Evolutionary conservation across 2,329 filamentous ascomycete species (phyloP).

Genomic region (Colletotrichum paranaense): DNA sequence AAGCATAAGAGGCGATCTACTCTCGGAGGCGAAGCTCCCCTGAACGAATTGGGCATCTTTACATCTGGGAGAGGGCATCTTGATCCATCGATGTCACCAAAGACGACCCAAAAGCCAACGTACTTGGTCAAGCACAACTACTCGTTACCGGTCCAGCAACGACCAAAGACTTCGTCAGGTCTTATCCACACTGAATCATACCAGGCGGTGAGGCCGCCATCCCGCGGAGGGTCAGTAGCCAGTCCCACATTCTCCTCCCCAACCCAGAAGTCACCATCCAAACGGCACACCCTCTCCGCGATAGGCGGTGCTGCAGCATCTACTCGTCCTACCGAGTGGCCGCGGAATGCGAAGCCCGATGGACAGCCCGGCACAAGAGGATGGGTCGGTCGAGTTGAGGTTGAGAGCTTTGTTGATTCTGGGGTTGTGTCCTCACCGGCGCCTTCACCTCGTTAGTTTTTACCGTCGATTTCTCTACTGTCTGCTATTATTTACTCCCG

Average conservation of each 20-base stretch:
- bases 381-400: conserved; percentile 33
- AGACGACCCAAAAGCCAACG: conserved; percentile 38
- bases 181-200: conserved; percentile 14
- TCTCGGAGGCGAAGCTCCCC: background rate
- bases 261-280: conserved; percentile 30
- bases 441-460: conserved; percentile 43
- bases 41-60: conserved; percentile 24
- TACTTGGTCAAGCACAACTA: conserved; percentile 38
- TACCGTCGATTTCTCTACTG: conserved; percentile 31
- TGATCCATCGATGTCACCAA: conserved; percentile 22
- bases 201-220: conserved; percentile 31
- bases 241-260: conserved; percentile 33
- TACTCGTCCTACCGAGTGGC: conserved; percentile 16
- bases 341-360: conserved; percentile 1
- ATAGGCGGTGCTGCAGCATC: background rate
- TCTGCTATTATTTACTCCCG: background rate
- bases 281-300: conserved; percentile 19
- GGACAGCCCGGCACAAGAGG: conserved; percentile 11
- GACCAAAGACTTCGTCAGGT: conserved; percentile 21
- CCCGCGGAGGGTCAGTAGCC: conserved; percentile 35
- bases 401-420: conserved; percentile 33
- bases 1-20: conserved; percentile 12
- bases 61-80: conserved; percentile 6
- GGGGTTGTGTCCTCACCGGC: conserved; percentile 28
- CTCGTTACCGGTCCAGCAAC: conserved; percentile 32